Base-by-base conservation (phyloP, 176 grass and related monocot species). In the Carex parvula region DNA sequence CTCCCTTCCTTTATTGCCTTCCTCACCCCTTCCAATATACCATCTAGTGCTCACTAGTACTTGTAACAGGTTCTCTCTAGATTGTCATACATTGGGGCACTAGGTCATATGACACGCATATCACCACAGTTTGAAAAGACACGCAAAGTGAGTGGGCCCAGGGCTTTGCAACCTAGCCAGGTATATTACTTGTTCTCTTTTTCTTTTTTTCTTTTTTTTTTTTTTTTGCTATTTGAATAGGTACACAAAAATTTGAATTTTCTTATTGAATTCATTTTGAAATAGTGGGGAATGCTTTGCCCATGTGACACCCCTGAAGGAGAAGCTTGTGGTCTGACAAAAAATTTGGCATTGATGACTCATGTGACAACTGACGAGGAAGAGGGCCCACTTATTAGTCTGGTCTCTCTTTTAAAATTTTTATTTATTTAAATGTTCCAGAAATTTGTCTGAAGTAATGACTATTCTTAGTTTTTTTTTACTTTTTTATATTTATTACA, bases 251-350 rank as follows among this genome's bases (percentile, higher is more conserved):
- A 30, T 68, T 68, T 83, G 50, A 77, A 33, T 17, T 67, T 67
- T 62, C 78, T 89, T 39, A 54, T 62, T 70, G 20, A 44, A 39
- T 78, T 44, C 76, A 60, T 26, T 90, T 39, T 87, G 64, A 80
- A 86, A 94, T 81, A 98, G 95, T 98, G 95, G 95, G 95, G 95
- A 66, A 98, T 98, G 95, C 92, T 98, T 89, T 98, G 95, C 48
- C 95, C 95, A 81, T 94, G 92, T 90, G 95, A 98, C 84, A 98
- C 95, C 64, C 95, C 95, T 65, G 95, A 98, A 95, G 95, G 95
- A 85, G 92, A 98, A 91, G 92, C 89, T 84, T 98, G 95, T 63
- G 95, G 95, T 39, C 88, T 98, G 83, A 98, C 91, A 70, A 98
- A 98, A 95, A 94, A 98, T 87, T 91, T 98, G 81, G 92, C 95